Base-by-base conservation (phyloP, 1,284 basidiomycete species). In the Laetiporus sulphureus region DNA sequence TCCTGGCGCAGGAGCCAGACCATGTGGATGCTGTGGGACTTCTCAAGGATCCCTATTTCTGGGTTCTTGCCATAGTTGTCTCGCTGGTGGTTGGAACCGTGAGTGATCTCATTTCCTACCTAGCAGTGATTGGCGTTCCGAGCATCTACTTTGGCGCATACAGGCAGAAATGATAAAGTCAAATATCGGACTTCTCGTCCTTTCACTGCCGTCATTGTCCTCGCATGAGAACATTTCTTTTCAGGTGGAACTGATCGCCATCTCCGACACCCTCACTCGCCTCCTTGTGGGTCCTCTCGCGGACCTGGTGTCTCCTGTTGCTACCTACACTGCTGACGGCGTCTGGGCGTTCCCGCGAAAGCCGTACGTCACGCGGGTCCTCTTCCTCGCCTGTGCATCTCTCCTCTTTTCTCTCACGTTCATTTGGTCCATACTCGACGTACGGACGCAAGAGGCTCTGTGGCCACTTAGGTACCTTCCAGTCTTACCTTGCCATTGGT, bases 111-210 rank as follows among this genome's bases (percentile, higher is more conserved):
- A 25, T 24, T 11, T 42, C n/a, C 16, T 20, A 38, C 36, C n/a
- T n/a, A n/a, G n/a, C n/a, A n/a, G n/a, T n/a, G n/a, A n/a, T n/a
- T n/a, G n/a, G n/a, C n/a, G n/a, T n/a, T n/a, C n/a, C n/a, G n/a
- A n/a, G n/a, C 10, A 30, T 36, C 22, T 15, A 37, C 19, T 30
- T 32, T 31, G 30, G 23, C 16, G 21, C 36, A 29, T 29, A 10
- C 42, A 88, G 86, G 76, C 77, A 36, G 85, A 89, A 61, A 89
- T 87, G 85, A 70, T 89, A 18, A 79, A 88, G 23, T 78, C 83
- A 8, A 89, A 86, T 52, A 77, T 89, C 36, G 85, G 83, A 21
- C 76, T 81, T 3, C 82, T 88, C 38, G 72, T 81, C n/a, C 60
- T 81, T 5, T 77, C 83, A 6, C 67, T 88, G 31, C 54, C 64